Conservation (phyloP, 75 land plant species). For the Picea glauca region DNA sequence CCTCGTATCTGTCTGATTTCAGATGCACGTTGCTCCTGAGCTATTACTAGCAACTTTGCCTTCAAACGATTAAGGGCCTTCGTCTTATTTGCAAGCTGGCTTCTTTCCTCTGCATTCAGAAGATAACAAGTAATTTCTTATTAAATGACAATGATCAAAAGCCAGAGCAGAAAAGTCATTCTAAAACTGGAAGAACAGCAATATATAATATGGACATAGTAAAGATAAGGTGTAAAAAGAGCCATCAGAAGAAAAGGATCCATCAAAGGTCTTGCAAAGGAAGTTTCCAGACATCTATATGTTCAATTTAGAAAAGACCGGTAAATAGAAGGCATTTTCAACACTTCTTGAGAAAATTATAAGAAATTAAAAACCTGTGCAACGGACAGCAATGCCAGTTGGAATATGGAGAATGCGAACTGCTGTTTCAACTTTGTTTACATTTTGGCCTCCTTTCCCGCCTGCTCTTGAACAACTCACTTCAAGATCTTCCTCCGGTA, state of each 20-base stretch:
- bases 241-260: neutral
- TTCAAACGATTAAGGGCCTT: conserved; percentile 81
- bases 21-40: conserved; percentile 87
- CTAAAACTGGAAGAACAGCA: neutral
- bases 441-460: conserved; percentile 98
- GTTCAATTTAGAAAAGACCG: neutral
- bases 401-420: conserved; percentile 98
- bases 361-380: conserved; percentile 57
- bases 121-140: neutral
- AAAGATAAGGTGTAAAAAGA: neutral
- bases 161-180: neutral
- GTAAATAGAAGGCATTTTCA: neutral
- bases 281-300: neutral
- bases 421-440: conserved; percentile 98
- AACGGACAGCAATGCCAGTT: conserved; percentile 85
- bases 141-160: neutral
- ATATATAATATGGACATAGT: neutral
- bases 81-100: conserved; percentile 79
- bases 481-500: conserved; percentile 92
- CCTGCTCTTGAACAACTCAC: conserved; percentile 81
- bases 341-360: neutral
- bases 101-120: conserved; percentile 72
- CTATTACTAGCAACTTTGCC: conserved; percentile 83
- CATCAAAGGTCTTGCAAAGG: neutral
- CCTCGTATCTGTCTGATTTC: conserved; percentile 94